Evolutionary conservation across 352 stramenopile genomes (phyloP).

Genomic region (Plasmopara halstedii): DNA sequence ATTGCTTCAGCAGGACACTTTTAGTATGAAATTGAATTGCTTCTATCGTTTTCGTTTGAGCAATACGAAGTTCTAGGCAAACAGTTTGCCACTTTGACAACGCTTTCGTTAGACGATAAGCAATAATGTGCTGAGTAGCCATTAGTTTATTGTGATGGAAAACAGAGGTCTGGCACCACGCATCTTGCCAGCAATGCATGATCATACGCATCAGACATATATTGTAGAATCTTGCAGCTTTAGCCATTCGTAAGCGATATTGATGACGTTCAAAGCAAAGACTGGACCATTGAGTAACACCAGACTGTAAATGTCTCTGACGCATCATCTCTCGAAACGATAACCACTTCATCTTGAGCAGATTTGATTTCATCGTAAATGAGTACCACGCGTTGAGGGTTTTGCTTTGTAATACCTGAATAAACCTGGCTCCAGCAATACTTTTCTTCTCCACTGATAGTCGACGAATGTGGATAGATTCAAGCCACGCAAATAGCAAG

Average conservation of each 20-base stretch:
- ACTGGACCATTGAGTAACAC: conserved; percentile 7
- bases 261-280: conserved; percentile 1
- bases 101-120: conserved; percentile 7
- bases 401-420: conserved; percentile 3
- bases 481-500: conserved; percentile 10
- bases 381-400: conserved; percentile 5
- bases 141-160: conserved; percentile 4
- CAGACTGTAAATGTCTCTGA: conserved; percentile 4
- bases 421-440: conserved; percentile 1
- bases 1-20: background rate
- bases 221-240: conserved; percentile 18
- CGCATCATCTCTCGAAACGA: background rate
- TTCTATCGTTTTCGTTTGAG: conserved; percentile 1
- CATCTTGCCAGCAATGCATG: conserved; percentile 27
- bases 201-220: conserved; percentile 20
- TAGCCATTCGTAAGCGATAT: conserved; percentile 3
- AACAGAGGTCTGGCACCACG: conserved; percentile 8
- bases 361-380: background rate
- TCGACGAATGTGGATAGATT: background rate
- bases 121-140: background rate
- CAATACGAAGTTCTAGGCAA: background rate
- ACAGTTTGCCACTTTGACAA: conserved; percentile 6
- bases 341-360: background rate
- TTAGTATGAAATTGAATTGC: background rate
- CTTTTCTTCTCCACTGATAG: conserved; percentile 1